Evolutionary conservation across 1,284 basidiomycete genomes (phyloP), one percentile per base, ranked within the genome.

Genomic region (Ganoderma multipileum): DNA sequence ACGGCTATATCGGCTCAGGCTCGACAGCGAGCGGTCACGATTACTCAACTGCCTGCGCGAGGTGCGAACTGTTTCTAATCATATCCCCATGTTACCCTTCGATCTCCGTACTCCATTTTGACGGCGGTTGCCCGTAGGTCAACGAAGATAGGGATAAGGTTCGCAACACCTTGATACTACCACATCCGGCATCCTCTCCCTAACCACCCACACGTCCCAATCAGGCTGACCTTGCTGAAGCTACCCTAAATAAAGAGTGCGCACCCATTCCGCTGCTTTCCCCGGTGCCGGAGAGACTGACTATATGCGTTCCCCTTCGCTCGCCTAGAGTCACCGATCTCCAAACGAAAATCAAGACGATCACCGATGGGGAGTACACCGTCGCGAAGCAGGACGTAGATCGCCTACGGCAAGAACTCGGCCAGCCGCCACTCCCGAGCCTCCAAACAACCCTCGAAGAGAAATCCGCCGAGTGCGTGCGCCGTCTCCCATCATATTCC

Each of bases 71-170:
- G 9, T 47, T 18, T 18, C 14, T 11, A 39, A 5, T 28, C 23
- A 20, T 61, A 47, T 50, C 36, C 61, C 38, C 26, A 2, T 28
- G 54, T 26, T 36, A 1, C 39, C 23, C 38, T 62, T 12, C 30
- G 30, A 41, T 23, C 33, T 33, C 38, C 66, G 38, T 23, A 11
- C 61, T 33, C 44, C 50, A 33, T 36, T 54, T 41, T 33, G 52
- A 18, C 60, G 23, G 23, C 36, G 20, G 14, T 38, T 20, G 12
- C 20, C 14, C 36, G 5, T 60, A 93, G 91, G 85, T 94, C 38
- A 93, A 93, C 75, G 90, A 91, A 77, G 91, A 94, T 77, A 86
- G 91, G 28, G 92, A 93, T 81, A 91, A 91, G 84, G 91, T 86
- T 73, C 70, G 79, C 63, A 33, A 41, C 26, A 12, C 12, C 16